Evolutionary conservation across 2,329 filamentous ascomycete genomes (phyloP).

Genomic region (Colletotrichum liaoningense): DNA sequence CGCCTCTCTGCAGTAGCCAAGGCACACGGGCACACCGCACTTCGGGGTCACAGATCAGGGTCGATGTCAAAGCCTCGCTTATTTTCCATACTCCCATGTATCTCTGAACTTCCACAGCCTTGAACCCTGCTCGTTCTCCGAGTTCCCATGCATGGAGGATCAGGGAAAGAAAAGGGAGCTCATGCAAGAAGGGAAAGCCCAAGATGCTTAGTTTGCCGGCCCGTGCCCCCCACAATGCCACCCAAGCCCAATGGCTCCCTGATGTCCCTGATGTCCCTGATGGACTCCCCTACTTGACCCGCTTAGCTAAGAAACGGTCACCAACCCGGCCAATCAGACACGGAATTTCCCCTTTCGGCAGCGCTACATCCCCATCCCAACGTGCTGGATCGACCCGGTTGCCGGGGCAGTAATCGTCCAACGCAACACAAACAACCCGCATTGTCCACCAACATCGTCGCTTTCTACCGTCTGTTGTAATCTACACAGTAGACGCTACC

Average conservation of each 20-base stretch:
- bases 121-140: constrained; percentile 2
- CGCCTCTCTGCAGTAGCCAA: not conserved
- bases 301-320: not conserved
- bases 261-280: not conserved
- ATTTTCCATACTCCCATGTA: no score
- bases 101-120: no score
- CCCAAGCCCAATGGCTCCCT: not conserved
- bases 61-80: not conserved
- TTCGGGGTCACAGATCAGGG: not conserved
- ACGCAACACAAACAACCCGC: constrained; percentile 32
- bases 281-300: not conserved
- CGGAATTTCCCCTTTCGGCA: not conserved
- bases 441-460: constrained; percentile 13
- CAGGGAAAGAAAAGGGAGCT: not conserved
- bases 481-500: not conserved
- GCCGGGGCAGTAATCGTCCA: constrained; percentile 40
- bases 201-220: constrained; percentile 11
- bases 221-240: constrained; percentile 9
- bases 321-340: constrained; percentile 1
- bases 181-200: not conserved
- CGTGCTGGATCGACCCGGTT: constrained; percentile 32
- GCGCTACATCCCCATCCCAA: constrained; percentile 32
- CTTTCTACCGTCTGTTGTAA: not conserved
- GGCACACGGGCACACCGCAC: not conserved
- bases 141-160: not conserved